These are phyloP conservation scores for Smittium culicis DNA, from an alignment of 371 early-diverging fungal genomes.

Conservation along the genomic window DNA sequence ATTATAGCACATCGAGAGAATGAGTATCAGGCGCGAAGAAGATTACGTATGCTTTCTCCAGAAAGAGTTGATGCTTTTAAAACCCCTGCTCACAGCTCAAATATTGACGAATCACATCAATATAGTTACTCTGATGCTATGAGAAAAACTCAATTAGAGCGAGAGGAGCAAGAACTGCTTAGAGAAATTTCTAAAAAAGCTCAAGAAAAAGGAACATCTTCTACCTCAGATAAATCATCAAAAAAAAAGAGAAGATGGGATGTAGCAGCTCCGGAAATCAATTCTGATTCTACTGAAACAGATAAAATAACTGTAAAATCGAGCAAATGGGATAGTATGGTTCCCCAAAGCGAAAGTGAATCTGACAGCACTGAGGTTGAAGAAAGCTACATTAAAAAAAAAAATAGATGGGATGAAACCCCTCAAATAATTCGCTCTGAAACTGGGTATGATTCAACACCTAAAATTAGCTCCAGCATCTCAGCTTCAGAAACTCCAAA, in stretches of 20 bases:
- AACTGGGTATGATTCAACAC: conserved; percentile 41
- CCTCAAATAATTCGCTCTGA: conserved; percentile 30
- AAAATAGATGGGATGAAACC: conserved; percentile 47
- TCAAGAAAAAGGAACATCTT: conserved; percentile 10
- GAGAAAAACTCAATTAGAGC: conserved; percentile 69
- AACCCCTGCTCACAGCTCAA: conserved; percentile 26
- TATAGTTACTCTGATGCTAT: conserved; percentile 68
- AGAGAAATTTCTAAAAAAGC: conserved; percentile 30
- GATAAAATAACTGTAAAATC: conserved; percentile 16
- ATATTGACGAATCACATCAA: conserved; percentile 14
- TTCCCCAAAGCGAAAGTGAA: conserved; percentile 15
- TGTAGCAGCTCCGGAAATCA: conserved; percentile 52
- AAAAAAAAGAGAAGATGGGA: conserved; percentile 75
- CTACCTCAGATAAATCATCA: conserved; percentile 8
- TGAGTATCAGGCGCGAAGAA: conserved; percentile 71
- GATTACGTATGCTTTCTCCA: conserved; percentile 70
- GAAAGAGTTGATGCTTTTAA: conserved; percentile 73
- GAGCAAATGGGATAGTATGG: conserved; percentile 61
- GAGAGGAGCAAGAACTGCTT: conserved; percentile 37
- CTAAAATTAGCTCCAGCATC: conserved; percentile 19
- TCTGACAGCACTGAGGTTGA: conserved; percentile 28
- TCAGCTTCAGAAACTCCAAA: conserved; percentile 35
- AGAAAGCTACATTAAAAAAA: conserved; percentile 33
- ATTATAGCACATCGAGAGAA: conserved; percentile 69
- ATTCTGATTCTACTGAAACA: conserved; percentile 20